phyloP scores from a whole-genome alignment of 768 basidiomycete species.

The Mycena belliarum region DNA sequence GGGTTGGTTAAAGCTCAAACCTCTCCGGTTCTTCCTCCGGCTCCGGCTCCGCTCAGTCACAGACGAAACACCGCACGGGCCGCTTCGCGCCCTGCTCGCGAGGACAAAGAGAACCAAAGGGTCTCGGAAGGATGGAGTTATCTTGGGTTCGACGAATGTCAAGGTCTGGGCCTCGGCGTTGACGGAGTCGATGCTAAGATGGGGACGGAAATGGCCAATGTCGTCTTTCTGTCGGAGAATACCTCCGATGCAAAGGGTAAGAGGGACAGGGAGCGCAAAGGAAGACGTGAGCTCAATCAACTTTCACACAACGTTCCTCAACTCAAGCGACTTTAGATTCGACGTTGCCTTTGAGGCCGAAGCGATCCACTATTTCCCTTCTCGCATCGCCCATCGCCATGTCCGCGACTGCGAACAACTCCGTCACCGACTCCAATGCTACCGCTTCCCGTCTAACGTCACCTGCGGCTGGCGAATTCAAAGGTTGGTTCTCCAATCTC shows the following conservation, averaged over 20 bases:
- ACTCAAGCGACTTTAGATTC: constrained; percentile 9
- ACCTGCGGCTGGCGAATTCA: constrained; percentile 81
- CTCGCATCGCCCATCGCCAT: constrained; percentile 52
- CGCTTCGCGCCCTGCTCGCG: constrained; percentile 19
- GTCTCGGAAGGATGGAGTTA: constrained; percentile 40
- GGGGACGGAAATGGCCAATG: constrained; percentile 56
- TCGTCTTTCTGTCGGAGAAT: constrained; percentile 33
- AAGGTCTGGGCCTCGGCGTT: constrained; percentile 35
- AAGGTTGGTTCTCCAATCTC: constrained; percentile 93
- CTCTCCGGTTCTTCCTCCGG: constrained; percentile 21
- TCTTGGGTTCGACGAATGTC: constrained; percentile 34
- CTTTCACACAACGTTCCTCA: background rate
- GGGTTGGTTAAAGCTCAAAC: constrained; percentile 29
- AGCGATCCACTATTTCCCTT: constrained; percentile 44
- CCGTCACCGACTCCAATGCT: constrained; percentile 30
- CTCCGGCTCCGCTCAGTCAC: constrained; percentile 16
- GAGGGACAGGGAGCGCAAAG: constrained; percentile 56
- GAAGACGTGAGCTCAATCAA: constrained; percentile 48
- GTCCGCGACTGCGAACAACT: constrained; percentile 38
- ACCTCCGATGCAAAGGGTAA: constrained; percentile 32
- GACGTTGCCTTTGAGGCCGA: constrained; percentile 45
- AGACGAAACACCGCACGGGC: constrained; percentile 11
- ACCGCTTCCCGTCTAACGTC: constrained; percentile 46
- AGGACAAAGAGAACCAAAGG: constrained; percentile 47
- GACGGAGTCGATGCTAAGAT: constrained; percentile 29